Conservation (phyloP, 306 rosid species). For the Hylodesmum podocarpum region DNA sequence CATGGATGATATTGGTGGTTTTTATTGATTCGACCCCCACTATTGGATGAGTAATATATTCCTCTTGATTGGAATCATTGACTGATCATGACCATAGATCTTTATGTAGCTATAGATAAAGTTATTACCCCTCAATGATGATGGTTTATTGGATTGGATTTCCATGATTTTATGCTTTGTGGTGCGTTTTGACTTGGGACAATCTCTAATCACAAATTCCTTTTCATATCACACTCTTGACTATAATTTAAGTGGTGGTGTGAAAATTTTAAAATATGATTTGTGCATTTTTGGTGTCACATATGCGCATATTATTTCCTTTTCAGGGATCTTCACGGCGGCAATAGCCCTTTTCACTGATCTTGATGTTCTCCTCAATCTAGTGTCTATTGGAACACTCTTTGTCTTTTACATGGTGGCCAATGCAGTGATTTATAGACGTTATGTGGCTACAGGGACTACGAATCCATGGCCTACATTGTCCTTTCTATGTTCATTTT, state of each 20-base stretch:
- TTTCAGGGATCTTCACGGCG: slow-evolving; percentile 89
- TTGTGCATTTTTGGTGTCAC: slow-evolving; percentile 1
- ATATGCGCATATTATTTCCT: slow-evolving; percentile 26
- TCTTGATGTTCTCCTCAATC: slow-evolving; percentile 66
- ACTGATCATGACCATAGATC: slow-evolving; percentile 37
- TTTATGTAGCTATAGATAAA: slow-evolving; percentile 31
- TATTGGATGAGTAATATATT: slow-evolving; percentile 32
- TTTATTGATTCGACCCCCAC: slow-evolving; percentile 42
- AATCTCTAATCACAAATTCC: slow-evolving; percentile 8
- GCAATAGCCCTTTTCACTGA: slow-evolving; percentile 86
- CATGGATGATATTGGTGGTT: slow-evolving; percentile 37
- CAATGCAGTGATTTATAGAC: slow-evolving; percentile 81
- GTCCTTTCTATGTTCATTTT: slow-evolving; percentile 69
- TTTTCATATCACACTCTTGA: neutral
- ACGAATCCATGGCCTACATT: slow-evolving; percentile 88
- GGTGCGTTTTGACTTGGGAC: slow-evolving; percentile 41
- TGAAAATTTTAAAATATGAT: slow-evolving; percentile 4
- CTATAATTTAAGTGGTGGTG: slow-evolving; percentile 19
- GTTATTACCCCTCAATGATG: slow-evolving; percentile 23
- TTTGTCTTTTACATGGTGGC: slow-evolving; percentile 98
- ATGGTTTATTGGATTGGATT: neutral
- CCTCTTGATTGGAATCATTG: slow-evolving; percentile 46
- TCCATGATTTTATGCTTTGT: slow-evolving; percentile 35
- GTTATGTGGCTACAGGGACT: slow-evolving; percentile 67
- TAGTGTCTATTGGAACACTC: slow-evolving; percentile 91